phyloP scores from a whole-genome alignment of 2,329 filamentous ascomycete genomes.

The Chrysosporium queenslandicum region DNA sequence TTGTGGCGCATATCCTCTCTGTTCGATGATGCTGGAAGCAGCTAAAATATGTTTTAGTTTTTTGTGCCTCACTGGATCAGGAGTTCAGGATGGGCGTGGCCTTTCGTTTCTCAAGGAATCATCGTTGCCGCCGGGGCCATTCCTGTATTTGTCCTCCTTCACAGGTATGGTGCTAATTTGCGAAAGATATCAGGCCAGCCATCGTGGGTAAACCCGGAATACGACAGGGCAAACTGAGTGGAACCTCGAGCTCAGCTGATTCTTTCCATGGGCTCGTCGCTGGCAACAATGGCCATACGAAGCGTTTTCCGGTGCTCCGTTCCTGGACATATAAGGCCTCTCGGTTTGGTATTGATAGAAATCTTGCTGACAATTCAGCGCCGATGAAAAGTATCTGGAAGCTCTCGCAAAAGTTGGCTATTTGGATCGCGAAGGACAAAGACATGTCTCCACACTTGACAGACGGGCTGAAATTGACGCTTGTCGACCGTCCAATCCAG shows the following conservation, averaged over 20 bases:
- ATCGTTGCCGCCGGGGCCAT: constrained; percentile 37
- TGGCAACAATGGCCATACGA: not conserved
- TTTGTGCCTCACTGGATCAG: constrained; percentile 44
- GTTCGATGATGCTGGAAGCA: not conserved
- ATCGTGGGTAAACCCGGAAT: constrained; percentile 41
- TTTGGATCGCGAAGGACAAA: no score
- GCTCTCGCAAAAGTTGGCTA: no score
- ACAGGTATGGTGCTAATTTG: constrained; percentile 34
- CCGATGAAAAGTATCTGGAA: no score
- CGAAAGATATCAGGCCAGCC: constrained; percentile 32
- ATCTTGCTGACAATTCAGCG: no score
- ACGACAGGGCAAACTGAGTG: constrained; percentile 15
- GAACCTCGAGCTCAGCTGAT: not conserved
- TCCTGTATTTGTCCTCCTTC: constrained; percentile 31
- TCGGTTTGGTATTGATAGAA: no score
- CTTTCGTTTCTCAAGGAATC: constrained; percentile 42
- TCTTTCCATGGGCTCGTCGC: no score
- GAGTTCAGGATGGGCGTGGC: constrained; percentile 42
- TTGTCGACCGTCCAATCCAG: not conserved
- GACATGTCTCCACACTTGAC: constrained; percentile 1
- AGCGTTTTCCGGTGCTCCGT: not conserved
- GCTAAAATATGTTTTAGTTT: constrained; percentile 29
- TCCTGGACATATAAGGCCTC: no score
- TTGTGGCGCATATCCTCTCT: constrained; percentile 13
- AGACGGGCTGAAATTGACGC: not conserved